These are phyloP conservation scores for Naganishia vaughanmartiniae DNA, from an alignment of 768 basidiomycete genomes.

Conservation along the genomic window DNA sequence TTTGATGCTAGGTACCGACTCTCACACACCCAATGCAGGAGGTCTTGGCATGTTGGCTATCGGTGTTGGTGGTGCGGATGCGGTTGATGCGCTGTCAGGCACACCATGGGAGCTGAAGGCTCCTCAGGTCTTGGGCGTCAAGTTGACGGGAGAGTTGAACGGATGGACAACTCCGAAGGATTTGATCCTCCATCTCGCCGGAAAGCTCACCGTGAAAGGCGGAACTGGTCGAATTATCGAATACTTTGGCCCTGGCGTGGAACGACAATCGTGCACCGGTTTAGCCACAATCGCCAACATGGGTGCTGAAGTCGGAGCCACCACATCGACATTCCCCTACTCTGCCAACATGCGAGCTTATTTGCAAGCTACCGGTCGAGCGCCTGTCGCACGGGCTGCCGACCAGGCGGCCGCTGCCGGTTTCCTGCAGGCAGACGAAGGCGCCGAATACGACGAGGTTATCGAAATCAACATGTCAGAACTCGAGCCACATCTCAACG, in stretches of 20 bases:
- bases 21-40: slow-evolving; percentile 96
- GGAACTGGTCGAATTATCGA: slow-evolving; percentile 94
- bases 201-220: slow-evolving; percentile 92
- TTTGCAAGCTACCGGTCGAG: slow-evolving; percentile 82
- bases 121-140: slow-evolving; percentile 74
- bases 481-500: slow-evolving; percentile 88
- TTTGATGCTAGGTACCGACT: slow-evolving; percentile 77
- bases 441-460: slow-evolving; percentile 88
- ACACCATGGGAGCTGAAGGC: slow-evolving; percentile 98
- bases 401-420: slow-evolving; percentile 75
- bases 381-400: slow-evolving; percentile 78
- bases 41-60: slow-evolving; percentile 95
- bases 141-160: slow-evolving; percentile 77
- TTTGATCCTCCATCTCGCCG: slow-evolving; percentile 88
- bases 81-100: slow-evolving; percentile 92
- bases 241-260: slow-evolving; percentile 92
- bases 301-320: slow-evolving; percentile 99
- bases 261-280: slow-evolving; percentile 86
- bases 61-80: slow-evolving; percentile 96
- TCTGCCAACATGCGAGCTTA: slow-evolving; percentile 84
- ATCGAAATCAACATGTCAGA: slow-evolving; percentile 88
- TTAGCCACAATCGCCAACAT: slow-evolving; percentile 96
- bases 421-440: slow-evolving; percentile 77
- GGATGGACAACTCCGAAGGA: slow-evolving; percentile 97
- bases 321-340: slow-evolving; percentile 96